Conservation (phyloP, 1,284 basidiomycete genomes). For the Puccinia triticina region DNA sequence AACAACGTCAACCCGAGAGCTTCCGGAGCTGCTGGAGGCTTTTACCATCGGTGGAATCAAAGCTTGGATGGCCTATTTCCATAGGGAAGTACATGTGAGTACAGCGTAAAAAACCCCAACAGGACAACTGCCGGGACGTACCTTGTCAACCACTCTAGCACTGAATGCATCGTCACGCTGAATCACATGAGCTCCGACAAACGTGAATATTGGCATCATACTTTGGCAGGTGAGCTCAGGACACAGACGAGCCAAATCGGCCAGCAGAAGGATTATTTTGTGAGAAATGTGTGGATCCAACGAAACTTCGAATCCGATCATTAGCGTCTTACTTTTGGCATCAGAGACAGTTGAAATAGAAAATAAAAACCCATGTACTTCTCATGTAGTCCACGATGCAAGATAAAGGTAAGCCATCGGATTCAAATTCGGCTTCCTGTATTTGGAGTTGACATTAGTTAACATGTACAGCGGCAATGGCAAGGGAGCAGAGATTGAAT, state of each 20-base stretch:
- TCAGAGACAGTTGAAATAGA: background rate
- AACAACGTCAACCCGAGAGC: slow-evolving; percentile 68
- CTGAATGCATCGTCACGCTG: slow-evolving; percentile 95
- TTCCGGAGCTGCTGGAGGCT: slow-evolving; percentile 69
- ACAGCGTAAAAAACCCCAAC: background rate
- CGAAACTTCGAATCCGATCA: slow-evolving; percentile 64
- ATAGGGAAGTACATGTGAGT: background rate
- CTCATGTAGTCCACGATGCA: slow-evolving; percentile 52
- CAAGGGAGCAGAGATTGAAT: background rate
- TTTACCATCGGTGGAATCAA: slow-evolving; percentile 90
- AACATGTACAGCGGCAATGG: background rate
- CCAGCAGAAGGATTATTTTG: slow-evolving; percentile 86
- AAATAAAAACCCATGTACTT: slow-evolving; percentile 20
- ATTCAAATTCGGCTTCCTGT: slow-evolving; percentile 39
- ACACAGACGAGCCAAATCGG: slow-evolving; percentile 77
- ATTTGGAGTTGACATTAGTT: background rate
- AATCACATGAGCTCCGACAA: slow-evolving; percentile 95
- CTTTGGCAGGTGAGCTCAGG: slow-evolving; percentile 91
- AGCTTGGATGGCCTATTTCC: slow-evolving; percentile 76
- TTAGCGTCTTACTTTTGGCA: background rate
- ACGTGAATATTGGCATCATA: slow-evolving; percentile 98
- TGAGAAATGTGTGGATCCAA: slow-evolving; percentile 93
- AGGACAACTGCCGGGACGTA: slow-evolving; percentile 58
- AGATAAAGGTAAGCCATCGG: slow-evolving; percentile 34
- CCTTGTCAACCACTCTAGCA: slow-evolving; percentile 91